phyloP scores from a whole-genome alignment of 2,329 filamentous ascomycete species.

The Epichloe sp. region DNA sequence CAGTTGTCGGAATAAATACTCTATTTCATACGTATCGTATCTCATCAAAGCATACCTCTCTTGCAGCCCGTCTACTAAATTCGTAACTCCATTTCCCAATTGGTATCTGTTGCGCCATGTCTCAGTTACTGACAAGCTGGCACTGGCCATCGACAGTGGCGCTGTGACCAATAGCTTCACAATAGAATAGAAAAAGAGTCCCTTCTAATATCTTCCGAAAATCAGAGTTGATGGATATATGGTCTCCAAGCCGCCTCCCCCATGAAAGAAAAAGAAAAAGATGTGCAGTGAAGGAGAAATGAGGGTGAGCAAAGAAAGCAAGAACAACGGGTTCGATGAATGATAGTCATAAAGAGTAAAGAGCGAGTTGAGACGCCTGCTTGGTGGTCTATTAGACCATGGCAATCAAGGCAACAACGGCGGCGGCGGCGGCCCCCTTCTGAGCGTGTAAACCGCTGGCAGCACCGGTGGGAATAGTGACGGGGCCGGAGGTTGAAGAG shows the following conservation, averaged over 20 bases:
- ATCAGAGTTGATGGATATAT: neutral
- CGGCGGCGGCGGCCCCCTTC: conserved; percentile 27
- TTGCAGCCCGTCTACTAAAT: neutral
- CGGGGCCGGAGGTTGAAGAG: conserved; percentile 10
- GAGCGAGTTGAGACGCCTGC: neutral
- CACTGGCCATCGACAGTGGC: neutral
- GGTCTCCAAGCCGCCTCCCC: neutral
- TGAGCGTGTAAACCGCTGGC: conserved; percentile 25
- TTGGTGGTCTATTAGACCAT: conserved; percentile 19
- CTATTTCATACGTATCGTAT: neutral
- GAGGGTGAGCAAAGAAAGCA: neutral
- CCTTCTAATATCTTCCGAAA: neutral
- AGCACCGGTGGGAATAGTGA: conserved; percentile 15
- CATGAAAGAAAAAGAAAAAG: neutral
- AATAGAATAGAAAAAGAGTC: neutral
- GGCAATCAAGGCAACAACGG: conserved; percentile 25
- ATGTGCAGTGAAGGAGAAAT: neutral
- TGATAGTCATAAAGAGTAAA: neutral
- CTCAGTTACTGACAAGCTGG: neutral
- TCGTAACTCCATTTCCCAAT: neutral
- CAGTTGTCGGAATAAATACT: neutral
- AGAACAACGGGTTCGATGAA: neutral
- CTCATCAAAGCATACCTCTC: neutral
- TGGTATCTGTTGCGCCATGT: conserved; percentile 2
- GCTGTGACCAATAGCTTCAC: neutral